phyloP scores from a whole-genome alignment of 2,329 filamentous ascomycete species.

The Hypoxylon sp. region DNA sequence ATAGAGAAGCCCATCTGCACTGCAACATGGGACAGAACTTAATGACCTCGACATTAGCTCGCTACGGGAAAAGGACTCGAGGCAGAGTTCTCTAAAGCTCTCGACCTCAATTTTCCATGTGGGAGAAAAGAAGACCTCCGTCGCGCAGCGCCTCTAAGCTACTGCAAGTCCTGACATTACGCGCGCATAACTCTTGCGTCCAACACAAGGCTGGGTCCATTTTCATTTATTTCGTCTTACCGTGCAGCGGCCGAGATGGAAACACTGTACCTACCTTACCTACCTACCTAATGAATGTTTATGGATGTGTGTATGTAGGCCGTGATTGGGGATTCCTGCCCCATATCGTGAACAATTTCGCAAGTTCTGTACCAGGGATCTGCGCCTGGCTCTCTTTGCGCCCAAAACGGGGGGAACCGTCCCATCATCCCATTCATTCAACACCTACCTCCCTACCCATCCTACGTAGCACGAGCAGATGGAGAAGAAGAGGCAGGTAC shows the following conservation, averaged over 20 bases:
- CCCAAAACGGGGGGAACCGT: conserved; percentile 36
- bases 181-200: conserved; percentile 18
- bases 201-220: conserved; percentile 26
- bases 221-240: conserved; percentile 13
- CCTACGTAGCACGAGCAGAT: conserved; percentile 10
- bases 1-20: conserved; percentile 29
- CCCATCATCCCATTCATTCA: conserved; percentile 17
- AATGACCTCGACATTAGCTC: conserved; percentile 6
- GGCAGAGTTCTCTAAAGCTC: not conserved
- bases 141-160: conserved; percentile 27
- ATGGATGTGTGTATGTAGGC: conserved; percentile 13
- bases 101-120: not conserved
- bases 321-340: conserved; percentile 27
- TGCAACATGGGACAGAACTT: conserved; percentile 28
- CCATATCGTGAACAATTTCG: conserved; percentile 37
- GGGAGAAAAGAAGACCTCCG: conserved; percentile 3
- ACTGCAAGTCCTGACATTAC: conserved; percentile 31
- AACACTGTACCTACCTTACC: conserved; percentile 2
- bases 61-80: conserved; percentile 12
- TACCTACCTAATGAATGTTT: not conserved
- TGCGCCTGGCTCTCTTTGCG: conserved; percentile 35
- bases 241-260: conserved; percentile 21
- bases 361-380: conserved; percentile 37
- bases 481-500: conserved; percentile 9
- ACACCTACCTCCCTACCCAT: no score